Evolutionary conservation across 176 grass and related monocot genomes (phyloP).

Genomic region (Phragmites australis): DNA sequence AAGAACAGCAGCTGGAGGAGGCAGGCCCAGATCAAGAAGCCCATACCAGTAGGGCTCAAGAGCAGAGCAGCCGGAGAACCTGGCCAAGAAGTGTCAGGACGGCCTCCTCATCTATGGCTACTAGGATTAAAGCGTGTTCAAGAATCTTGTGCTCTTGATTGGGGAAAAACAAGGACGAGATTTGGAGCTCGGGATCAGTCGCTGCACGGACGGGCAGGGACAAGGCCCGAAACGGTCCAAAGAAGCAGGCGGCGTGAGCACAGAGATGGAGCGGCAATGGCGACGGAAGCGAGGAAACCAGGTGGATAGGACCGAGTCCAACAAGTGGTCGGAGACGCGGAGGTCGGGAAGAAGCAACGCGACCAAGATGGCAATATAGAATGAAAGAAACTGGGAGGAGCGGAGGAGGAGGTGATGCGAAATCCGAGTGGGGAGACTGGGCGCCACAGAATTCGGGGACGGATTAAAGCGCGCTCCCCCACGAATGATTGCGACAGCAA

Average conservation of each 20-base stretch:
- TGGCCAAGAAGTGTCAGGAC: constrained; percentile 1
- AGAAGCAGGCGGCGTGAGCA: neutral
- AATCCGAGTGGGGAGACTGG: neutral
- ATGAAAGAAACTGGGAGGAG: constrained; percentile 14
- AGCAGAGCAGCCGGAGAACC: neutral
- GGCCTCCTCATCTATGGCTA: neutral
- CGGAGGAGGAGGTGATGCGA: neutral
- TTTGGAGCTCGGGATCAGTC: constrained; percentile 27
- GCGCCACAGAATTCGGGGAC: neutral
- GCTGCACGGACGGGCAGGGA: constrained; percentile 27
- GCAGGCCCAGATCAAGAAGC: constrained; percentile 1
- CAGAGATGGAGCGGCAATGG: constrained; percentile 12
- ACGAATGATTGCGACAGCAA: constrained; percentile 39
- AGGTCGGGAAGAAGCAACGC: neutral
- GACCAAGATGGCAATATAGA: neutral
- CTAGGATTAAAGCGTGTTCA: neutral
- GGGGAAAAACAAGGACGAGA: constrained; percentile 15
- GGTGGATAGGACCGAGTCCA: neutral
- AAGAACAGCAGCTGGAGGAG: constrained; percentile 29
- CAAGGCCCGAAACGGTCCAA: neutral
- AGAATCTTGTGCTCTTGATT: constrained; percentile 22
- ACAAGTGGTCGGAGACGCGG: neutral
- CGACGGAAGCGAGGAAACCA: constrained; percentile 18
- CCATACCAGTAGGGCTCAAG: neutral
- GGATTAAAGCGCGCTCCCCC: constrained; percentile 26